Conservation (phyloP, 768 basidiomycete genomes). For the Leccinum truebloodii region DNA sequence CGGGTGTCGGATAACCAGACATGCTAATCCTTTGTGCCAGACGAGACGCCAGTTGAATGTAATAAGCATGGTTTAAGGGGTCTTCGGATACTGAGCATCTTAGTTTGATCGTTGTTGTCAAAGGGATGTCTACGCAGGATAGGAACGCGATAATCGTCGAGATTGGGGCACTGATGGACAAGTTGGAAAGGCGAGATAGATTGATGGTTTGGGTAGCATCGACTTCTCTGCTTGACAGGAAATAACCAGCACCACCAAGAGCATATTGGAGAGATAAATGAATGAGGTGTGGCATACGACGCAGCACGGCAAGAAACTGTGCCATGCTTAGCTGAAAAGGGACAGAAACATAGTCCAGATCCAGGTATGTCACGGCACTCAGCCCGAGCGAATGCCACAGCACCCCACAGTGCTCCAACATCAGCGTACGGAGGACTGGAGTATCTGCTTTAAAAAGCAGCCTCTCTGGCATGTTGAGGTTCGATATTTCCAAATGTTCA, state of each 20-base stretch:
- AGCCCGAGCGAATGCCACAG: background rate
- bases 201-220: background rate
- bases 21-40: background rate
- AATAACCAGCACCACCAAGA: constrained; percentile 21
- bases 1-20: background rate
- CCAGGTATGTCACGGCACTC: constrained; percentile 35
- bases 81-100: background rate
- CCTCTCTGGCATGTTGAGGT: background rate
- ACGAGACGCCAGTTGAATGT: background rate
- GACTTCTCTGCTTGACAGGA: background rate
- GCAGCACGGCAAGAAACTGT: constrained; percentile 34
- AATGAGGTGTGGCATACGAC: constrained; percentile 35
- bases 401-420: background rate
- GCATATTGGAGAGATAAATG: constrained; percentile 34
- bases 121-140: constrained; percentile 3
- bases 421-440: background rate
- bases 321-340: constrained; percentile 29
- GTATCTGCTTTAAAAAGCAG: background rate
- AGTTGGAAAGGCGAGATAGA: constrained; percentile 1
- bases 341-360: constrained; percentile 28
- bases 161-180: constrained; percentile 2
- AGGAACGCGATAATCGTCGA: constrained; percentile 3
- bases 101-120: background rate
- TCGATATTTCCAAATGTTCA: background rate
- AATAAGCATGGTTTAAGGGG: background rate